Evolutionary conservation across 2,329 filamentous ascomycete species (phyloP).

Genomic region (Thelonectria blattea): DNA sequence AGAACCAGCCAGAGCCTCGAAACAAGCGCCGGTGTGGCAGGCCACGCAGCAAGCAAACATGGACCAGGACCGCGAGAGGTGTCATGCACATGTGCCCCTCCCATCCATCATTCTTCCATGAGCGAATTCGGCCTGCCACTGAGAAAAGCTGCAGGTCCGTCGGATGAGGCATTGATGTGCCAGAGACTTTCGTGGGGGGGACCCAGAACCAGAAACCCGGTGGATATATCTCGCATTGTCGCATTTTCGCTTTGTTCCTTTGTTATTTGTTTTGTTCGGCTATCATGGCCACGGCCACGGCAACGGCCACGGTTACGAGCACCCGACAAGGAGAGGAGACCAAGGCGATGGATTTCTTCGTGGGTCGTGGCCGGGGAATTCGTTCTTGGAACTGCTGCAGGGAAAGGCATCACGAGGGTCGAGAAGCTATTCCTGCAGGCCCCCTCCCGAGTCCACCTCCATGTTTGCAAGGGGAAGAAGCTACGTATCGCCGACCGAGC

Average conservation of each 20-base stretch:
- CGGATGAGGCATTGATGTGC: constrained; percentile 28
- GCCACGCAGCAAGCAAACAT: constrained; percentile 16
- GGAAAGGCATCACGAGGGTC: constrained; percentile 7
- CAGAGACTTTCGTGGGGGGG: constrained; percentile 5
- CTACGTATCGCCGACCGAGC: not conserved
- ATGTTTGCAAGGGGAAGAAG: not conserved
- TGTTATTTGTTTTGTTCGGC: constrained; percentile 1
- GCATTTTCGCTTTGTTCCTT: constrained; percentile 6
- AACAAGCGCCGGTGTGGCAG: constrained; percentile 21
- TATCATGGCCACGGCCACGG: constrained; percentile 2
- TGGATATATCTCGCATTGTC: constrained; percentile 9
- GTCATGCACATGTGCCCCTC: constrained; percentile 16
- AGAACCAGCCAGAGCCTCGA: constrained; percentile 15
- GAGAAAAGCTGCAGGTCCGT: constrained; percentile 35
- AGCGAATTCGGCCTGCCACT: constrained; percentile 23
- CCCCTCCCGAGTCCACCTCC: constrained; percentile 1
- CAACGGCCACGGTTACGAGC: constrained; percentile 12
- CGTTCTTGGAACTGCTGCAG: constrained; percentile 21
- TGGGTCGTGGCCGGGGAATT: constrained; percentile 15
- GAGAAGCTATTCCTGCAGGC: constrained; percentile 17
- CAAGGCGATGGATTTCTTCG: not conserved
- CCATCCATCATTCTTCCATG: constrained; percentile 5
- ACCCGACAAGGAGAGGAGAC: constrained; percentile 9
- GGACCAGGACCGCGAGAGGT: constrained; percentile 10
- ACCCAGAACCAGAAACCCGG: not conserved